A percentile compares a stretch with the other conserved stretches of the same genome.
phyloP scores from a whole-genome alignment of 169 alveolate genomes.

The Miamiensis avidus region DNA sequence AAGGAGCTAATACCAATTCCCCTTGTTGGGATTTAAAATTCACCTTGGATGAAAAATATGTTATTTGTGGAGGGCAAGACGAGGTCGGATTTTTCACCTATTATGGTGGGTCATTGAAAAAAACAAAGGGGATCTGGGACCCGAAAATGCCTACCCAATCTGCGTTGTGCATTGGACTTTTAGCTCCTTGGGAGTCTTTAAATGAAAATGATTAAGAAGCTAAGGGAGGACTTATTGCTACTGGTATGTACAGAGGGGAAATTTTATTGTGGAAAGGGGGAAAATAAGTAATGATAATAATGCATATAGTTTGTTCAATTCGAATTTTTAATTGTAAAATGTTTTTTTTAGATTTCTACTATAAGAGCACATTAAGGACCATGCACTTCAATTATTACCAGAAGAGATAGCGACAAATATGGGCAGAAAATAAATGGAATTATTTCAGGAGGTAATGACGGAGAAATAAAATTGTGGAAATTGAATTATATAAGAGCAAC shows the following conservation, averaged over 20 bases:
- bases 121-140: constrained; percentile 57
- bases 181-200: constrained; percentile 47
- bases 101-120: constrained; percentile 39
- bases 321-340: too few relatives aligned
- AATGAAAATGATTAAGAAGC: constrained; percentile 65
- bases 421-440: constrained; percentile 68
- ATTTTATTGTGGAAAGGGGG: constrained; percentile 48
- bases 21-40: constrained; percentile 70
- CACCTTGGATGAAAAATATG: constrained; percentile 53
- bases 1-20: constrained; percentile 76
- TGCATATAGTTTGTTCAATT: too few relatives aligned
- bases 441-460: constrained; percentile 82
- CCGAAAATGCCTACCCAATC: constrained; percentile 54
- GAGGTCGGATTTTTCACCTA: constrained; percentile 75
- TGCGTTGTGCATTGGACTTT: constrained; percentile 68
- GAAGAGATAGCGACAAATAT: constrained; percentile 25
- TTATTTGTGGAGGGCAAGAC: constrained; percentile 77
- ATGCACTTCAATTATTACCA: constrained; percentile 55
- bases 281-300: too few relatives aligned
- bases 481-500: constrained; percentile 31
- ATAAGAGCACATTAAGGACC: constrained; percentile 35
- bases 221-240: not conserved
- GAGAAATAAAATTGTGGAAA: constrained; percentile 69
- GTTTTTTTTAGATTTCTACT: too few relatives aligned
- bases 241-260: constrained; percentile 32